Percentiles rank a stretch among this genome's conserved stretches.
Evolutionary conservation across 2,329 filamentous ascomycete genomes (phyloP).

Genomic region (Sclerotinia subarctica): DNA sequence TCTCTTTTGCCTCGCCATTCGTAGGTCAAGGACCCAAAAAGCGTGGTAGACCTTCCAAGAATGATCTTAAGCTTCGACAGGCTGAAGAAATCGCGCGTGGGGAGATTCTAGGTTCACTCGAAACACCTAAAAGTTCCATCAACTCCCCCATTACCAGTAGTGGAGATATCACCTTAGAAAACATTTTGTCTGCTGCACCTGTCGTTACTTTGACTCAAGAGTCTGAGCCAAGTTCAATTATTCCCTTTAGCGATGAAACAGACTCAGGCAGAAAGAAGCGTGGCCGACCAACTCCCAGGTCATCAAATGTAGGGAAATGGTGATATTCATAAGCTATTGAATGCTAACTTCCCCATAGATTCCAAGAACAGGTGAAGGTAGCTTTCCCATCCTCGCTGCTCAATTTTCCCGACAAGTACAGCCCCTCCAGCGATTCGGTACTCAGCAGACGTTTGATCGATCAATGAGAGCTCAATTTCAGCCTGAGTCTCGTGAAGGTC

Average conservation of each 20-base stretch:
- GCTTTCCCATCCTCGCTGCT: conserved; percentile 21
- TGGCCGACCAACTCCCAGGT: conserved; percentile 23
- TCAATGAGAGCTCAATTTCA: conserved; percentile 5
- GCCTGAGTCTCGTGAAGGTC: conserved; percentile 1
- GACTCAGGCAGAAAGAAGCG: conserved; percentile 31
- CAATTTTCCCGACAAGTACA: neutral
- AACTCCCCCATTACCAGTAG: conserved; percentile 15
- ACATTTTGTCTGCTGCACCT: neutral
- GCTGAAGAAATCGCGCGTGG: conserved; percentile 33
- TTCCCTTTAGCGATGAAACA: neutral
- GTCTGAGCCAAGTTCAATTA: conserved; percentile 5
- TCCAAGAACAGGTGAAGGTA: conserved; percentile 28
- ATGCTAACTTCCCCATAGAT: conserved; percentile 15
- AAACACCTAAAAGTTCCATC: conserved; percentile 16
- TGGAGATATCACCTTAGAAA: conserved; percentile 17
- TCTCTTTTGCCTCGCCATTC: conserved; percentile 26
- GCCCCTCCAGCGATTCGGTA: neutral
- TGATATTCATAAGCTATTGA: conserved; percentile 7
- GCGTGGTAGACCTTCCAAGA: conserved; percentile 37
- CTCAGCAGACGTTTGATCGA: neutral
- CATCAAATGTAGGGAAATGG: conserved; percentile 26
- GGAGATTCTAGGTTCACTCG: conserved; percentile 31
- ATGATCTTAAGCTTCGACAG: conserved; percentile 33
- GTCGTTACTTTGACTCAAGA: neutral
- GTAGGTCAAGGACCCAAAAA: conserved; percentile 28